Percentiles rank a stretch among this genome's conserved stretches.
phyloP scores from a whole-genome alignment of 73 alveolate genomes.

The Paramecium caudatum region DNA sequence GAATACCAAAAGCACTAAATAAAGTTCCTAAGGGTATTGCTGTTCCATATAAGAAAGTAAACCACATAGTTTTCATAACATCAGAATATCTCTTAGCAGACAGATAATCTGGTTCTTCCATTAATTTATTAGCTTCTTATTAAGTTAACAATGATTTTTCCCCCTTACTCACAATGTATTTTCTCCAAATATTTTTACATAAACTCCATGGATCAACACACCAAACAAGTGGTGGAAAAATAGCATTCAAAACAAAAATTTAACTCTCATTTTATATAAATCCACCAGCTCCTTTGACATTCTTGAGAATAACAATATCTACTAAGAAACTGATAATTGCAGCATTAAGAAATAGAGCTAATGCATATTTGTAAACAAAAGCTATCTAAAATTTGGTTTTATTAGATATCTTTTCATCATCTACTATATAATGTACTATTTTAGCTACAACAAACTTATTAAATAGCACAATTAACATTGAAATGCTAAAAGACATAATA shows the following conservation, averaged over 20 bases:
- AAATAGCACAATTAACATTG: conserved; percentile 64
- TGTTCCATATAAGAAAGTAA: conserved; percentile 73
- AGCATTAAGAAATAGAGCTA: conserved; percentile 71
- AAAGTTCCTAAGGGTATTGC: conserved; percentile 75
- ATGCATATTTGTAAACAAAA: conserved; percentile 65
- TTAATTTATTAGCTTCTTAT: conserved; percentile 73
- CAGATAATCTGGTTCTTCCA: conserved; percentile 74
- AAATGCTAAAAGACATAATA: conserved; percentile 48
- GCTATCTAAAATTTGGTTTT: conserved; percentile 72
- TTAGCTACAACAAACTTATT: conserved; percentile 75
- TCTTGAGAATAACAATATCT: conserved; percentile 63
- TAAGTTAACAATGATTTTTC: conserved; percentile 61
- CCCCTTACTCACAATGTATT: conserved; percentile 25
- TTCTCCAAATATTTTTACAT: conserved; percentile 67
- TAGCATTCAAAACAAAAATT: conserved; percentile 68
- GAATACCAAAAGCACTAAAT: conserved; percentile 61
- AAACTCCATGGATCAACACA: conserved; percentile 73
- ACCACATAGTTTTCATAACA: conserved; percentile 79
- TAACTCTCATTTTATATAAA: conserved; percentile 70
- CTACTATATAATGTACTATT: conserved; percentile 71
- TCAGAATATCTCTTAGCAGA: conserved; percentile 76
- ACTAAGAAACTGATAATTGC: conserved; percentile 72
- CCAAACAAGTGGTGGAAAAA: conserved; percentile 76
- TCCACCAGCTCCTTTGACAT: conserved; percentile 73
- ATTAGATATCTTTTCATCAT: conserved; percentile 72